A percentile compares a stretch with the other conserved stretches of the same genome.
Conservation (phyloP, 1,284 basidiomycete genomes). For the Ustilago tritici region DNA sequence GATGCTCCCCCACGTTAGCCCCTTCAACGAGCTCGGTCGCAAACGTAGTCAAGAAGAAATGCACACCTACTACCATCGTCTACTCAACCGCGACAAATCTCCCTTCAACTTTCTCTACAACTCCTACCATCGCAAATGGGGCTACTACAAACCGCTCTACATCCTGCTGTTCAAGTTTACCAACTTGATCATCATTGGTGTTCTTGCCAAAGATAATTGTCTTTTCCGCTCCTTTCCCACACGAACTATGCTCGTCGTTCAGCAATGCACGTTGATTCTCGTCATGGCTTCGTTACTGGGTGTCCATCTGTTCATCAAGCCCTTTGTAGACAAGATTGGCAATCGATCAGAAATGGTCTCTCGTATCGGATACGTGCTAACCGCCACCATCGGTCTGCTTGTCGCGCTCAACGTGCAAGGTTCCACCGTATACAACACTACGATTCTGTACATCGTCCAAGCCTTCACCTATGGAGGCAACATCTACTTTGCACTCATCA, state of each 20-base stretch:
- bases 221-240: constrained; percentile 76
- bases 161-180: constrained; percentile 75
- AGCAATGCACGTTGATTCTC: constrained; percentile 77
- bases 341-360: constrained; percentile 83
- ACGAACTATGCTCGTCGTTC: constrained; percentile 74
- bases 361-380: constrained; percentile 78
- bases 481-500: constrained; percentile 61
- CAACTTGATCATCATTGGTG: constrained; percentile 77
- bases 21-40: constrained; percentile 79
- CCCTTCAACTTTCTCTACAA: constrained; percentile 81
- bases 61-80: constrained; percentile 80
- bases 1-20: constrained; percentile 78
- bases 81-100: constrained; percentile 77
- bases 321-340: constrained; percentile 79
- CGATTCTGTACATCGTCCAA: constrained; percentile 58
- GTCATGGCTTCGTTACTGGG: constrained; percentile 76
- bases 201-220: constrained; percentile 79
- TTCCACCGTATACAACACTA: constrained; percentile 59
- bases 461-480: constrained; percentile 52
- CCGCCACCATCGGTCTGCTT: constrained; percentile 76
- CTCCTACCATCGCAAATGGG: constrained; percentile 71
- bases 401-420: constrained; percentile 65
- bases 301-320: constrained; percentile 72
- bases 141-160: constrained; percentile 68
- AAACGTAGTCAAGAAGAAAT: constrained; percentile 74